Evolutionary conservation across 805 yeast genomes (phyloP).

Genomic region (Schwanniomyces yamadae): DNA sequence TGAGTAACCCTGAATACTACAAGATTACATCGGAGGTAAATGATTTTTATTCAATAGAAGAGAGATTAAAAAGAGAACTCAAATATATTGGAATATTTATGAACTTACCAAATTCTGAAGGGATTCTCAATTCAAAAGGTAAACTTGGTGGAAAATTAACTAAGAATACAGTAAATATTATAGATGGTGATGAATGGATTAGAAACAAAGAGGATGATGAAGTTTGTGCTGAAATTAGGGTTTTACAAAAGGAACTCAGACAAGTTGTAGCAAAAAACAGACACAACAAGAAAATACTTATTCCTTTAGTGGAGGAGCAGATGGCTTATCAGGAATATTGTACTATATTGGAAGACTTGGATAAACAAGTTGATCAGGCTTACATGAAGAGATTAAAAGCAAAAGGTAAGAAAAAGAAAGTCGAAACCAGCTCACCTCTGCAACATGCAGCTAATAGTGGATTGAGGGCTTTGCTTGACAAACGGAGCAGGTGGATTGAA

Average conservation of each 20-base stretch:
- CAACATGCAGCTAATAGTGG: conserved; percentile 78
- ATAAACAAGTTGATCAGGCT: conserved; percentile 95
- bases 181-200: conserved; percentile 71
- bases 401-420: conserved; percentile 57
- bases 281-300: conserved; percentile 59
- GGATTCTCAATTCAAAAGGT: conserved; percentile 28
- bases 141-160: conserved; percentile 22
- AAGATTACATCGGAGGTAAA: conserved; percentile 45
- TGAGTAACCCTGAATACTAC: conserved; percentile 32
- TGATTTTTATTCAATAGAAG: conserved; percentile 84
- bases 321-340: conserved; percentile 93
- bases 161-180: conserved; percentile 25
- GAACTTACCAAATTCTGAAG: conserved; percentile 46
- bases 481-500: conserved; percentile 82
- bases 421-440: conserved; percentile 36
- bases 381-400: conserved; percentile 79
- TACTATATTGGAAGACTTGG: conserved; percentile 87
- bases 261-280: conserved; percentile 62
- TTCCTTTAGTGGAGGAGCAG: conserved; percentile 80
- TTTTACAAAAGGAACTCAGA: conserved; percentile 65
- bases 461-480: conserved; percentile 75
- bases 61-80: conserved; percentile 81
- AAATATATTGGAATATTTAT: conserved; percentile 86
- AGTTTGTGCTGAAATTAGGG: conserved; percentile 77
- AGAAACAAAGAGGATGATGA: conserved; percentile 89